Conservation (phyloP, 2,329 filamentous ascomycete genomes). For the Phoma sp. region DNA sequence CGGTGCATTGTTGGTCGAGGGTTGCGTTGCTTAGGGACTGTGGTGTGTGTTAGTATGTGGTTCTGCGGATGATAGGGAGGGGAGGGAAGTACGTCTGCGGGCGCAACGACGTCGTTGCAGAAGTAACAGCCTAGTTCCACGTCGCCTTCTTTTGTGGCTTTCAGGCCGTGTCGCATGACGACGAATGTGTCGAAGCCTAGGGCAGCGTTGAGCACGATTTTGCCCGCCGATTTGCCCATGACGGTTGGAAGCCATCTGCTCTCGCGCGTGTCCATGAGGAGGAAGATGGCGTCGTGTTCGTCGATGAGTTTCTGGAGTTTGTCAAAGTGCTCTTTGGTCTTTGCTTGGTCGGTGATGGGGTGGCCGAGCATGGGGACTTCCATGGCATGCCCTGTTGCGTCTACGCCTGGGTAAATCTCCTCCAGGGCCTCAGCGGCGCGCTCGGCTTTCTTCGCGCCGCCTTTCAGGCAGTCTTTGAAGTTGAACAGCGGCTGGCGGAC, state of each 20-base stretch:
- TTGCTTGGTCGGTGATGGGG: slow-evolving; percentile 76
- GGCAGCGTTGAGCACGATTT: slow-evolving; percentile 96
- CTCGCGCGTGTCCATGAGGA: slow-evolving; percentile 97
- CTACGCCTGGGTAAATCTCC: slow-evolving; percentile 89
- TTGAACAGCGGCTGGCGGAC: slow-evolving; percentile 92
- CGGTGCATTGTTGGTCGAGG: slow-evolving; percentile 96
- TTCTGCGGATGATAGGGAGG: neutral
- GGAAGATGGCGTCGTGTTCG: slow-evolving; percentile 88
- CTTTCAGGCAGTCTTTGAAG: slow-evolving; percentile 86
- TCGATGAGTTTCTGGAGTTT: slow-evolving; percentile 77
- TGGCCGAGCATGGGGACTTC: slow-evolving; percentile 97
- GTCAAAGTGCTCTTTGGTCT: slow-evolving; percentile 76
- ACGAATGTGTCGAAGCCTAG: slow-evolving; percentile 97
- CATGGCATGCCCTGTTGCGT: slow-evolving; percentile 79
- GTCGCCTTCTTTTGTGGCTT: slow-evolving; percentile 56
- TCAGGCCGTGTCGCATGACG: slow-evolving; percentile 91
- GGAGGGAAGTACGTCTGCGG: slow-evolving; percentile 76
- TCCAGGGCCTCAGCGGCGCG: slow-evolving; percentile 80
- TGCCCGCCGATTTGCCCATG: slow-evolving; percentile 90
- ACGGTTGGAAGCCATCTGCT: slow-evolving; percentile 94
- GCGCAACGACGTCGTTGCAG: slow-evolving; percentile 96
- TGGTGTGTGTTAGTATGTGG: neutral
- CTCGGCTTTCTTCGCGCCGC: slow-evolving; percentile 82
- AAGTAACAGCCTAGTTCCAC: slow-evolving; percentile 92
- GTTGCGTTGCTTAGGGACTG: slow-evolving; percentile 94